Percentiles rank a stretch among this genome's conserved stretches.
These are phyloP conservation scores for Saccharomycopsis babjevae DNA, from an alignment of 805 yeast genomes.

Conservation along the genomic window DNA sequence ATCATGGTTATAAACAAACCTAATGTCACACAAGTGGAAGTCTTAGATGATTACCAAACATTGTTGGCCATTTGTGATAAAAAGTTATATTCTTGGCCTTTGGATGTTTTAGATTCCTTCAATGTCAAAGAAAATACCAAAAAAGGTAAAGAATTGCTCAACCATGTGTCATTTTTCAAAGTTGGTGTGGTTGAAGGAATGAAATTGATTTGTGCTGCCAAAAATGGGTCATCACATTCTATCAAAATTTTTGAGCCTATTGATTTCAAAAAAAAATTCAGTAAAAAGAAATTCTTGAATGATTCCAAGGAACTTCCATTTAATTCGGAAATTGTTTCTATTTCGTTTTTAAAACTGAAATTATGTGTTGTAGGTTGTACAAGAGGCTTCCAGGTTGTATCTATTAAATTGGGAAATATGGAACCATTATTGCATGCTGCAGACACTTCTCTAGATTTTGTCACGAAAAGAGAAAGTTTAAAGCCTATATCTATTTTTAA, in stretches of 20 bases:
- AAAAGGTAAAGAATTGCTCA: conserved; percentile 67
- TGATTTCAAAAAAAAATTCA: conserved; percentile 39
- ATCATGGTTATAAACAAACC: conserved; percentile 61
- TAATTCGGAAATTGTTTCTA: conserved; percentile 82
- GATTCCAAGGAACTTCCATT: conserved; percentile 70
- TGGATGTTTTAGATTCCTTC: conserved; percentile 45
- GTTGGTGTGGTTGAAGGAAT: conserved; percentile 89
- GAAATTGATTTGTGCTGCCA: conserved; percentile 82
- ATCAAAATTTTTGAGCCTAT: conserved; percentile 84
- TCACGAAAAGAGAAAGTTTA: conserved; percentile 67
- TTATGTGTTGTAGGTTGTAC: conserved; percentile 86
- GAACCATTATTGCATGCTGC: conserved; percentile 96
- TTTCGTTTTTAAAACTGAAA: conserved; percentile 80
- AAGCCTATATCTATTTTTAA: conserved; percentile 90
- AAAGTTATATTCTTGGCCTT: conserved; percentile 63
- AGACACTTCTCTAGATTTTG: conserved; percentile 93
- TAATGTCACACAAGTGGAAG: conserved; percentile 82
- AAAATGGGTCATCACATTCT: conserved; percentile 66
- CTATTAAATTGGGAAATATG: conserved; percentile 24
- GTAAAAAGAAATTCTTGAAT: conserved; percentile 60
- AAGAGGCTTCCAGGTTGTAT: conserved; percentile 91
- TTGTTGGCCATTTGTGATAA: conserved; percentile 76
- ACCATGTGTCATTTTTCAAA: conserved; percentile 84
- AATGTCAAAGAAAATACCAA: conserved; percentile 37
- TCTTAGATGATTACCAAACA: conserved; percentile 82